Evolutionary conservation across 2,329 filamentous ascomycete genomes (phyloP), one percentile per base, ranked within the genome.

Genomic region (Botrytis porri): DNA sequence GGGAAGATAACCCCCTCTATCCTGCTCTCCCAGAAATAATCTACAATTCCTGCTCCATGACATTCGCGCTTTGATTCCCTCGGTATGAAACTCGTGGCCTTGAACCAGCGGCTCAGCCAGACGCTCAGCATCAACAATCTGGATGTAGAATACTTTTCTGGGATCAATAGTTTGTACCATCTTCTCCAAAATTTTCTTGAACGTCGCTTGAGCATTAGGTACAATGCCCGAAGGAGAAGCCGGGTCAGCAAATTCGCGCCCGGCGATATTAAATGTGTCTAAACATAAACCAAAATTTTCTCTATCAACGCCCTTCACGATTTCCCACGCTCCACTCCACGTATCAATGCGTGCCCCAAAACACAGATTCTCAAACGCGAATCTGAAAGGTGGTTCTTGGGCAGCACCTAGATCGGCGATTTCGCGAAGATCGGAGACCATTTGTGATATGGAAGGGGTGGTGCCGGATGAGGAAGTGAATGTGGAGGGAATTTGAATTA

Each of bases 251-350:
- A 88, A 95, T 74, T 93, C 87, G 9, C 89, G 83, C 0, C 88
- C 92, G 0, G 91, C 88, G 74, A 95, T 91, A 81, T 95, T 93
- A 83, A 93, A 95, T 0, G 90, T 93, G 81, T 95, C 92, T 37
- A 95, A 84, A 79, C 92, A 94, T 59, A 94, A 83, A 12, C 92
- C 92, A 79, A 95, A 93, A 81, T 95, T 95, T 14, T 86, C 81
- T 12, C 91, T 82, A 80, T 93, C 85, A 41, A 94, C 91, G 4
- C 82, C 83, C 76, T 85, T 82, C 0, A 94, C 88, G 3, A 94
- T 83, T 10, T 90, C 87, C 90, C 91, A 95, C 76, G 87, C 88
- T 18, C 84, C 82, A 80, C 94, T 92, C 93, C 93, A 95, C 0
- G 85, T 89, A 79, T 93, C 86, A 73, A 90, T 84, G 70, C 88